Evolutionary conservation across 768 basidiomycete species (phyloP).

Genomic region (Rhizopogon vulgaris): DNA sequence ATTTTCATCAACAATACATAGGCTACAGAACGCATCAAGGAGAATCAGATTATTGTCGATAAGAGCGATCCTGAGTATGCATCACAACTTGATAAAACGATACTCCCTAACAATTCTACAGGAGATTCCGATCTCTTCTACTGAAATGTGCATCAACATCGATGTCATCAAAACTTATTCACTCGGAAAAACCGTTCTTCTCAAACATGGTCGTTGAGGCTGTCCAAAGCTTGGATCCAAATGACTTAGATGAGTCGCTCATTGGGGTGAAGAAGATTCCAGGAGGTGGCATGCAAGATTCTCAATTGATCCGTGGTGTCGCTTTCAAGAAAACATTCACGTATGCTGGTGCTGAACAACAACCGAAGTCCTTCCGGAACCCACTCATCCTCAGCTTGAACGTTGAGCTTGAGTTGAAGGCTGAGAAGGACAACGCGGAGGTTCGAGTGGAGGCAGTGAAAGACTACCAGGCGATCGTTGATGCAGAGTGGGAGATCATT

Average conservation of each 20-base stretch:
- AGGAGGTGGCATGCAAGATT: conserved; percentile 97
- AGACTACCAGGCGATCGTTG: conserved; percentile 98
- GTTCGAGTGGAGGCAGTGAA: conserved; percentile 94
- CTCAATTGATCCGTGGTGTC: conserved; percentile 81
- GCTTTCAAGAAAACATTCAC: conserved; percentile 99
- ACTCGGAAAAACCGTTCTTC: conserved; percentile 98
- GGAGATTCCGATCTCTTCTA: conserved; percentile 88
- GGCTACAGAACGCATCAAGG: conserved; percentile 84
- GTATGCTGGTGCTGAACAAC: conserved; percentile 98
- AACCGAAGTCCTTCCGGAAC: conserved; percentile 86
- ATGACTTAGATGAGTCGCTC: conserved; percentile 90
- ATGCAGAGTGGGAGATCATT: conserved; percentile 99
- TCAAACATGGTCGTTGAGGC: conserved; percentile 98
- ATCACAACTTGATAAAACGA: not conserved
- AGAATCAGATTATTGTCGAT: conserved; percentile 86
- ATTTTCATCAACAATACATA: conserved; percentile 22
- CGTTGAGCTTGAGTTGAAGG: conserved; percentile 97
- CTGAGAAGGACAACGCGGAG: conserved; percentile 99
- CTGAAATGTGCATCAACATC: conserved; percentile 97
- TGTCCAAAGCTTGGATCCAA: conserved; percentile 85
- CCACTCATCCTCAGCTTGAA: conserved; percentile 92
- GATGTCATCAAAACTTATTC: conserved; percentile 99
- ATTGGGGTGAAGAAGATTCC: conserved; percentile 98
- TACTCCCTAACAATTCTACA: conserved; percentile 26
- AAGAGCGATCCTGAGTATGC: conserved; percentile 85